Evolutionary conservation across 768 basidiomycete species (phyloP).

Genomic region (Collybia nuda): DNA sequence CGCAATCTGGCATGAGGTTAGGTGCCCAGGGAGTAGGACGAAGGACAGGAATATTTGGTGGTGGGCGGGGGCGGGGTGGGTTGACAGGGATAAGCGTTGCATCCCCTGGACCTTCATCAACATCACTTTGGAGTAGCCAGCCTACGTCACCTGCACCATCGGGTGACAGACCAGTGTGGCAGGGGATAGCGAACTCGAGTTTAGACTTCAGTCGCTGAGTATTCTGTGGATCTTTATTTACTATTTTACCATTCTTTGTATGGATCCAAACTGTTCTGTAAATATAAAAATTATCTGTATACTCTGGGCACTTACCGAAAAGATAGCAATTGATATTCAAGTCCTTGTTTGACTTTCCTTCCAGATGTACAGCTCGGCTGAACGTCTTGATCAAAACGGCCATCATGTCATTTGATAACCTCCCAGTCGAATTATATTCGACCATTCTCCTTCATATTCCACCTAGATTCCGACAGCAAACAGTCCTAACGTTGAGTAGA

Average conservation of each 20-base stretch:
- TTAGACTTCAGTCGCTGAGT: slow-evolving; percentile 38
- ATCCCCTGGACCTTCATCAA: neutral
- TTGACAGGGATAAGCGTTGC: neutral
- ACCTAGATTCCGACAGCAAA: slow-evolving; percentile 42
- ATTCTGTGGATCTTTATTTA: slow-evolving; percentile 7
- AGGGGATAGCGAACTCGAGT: slow-evolving; percentile 31
- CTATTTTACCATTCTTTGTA: neutral
- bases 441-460: slow-evolving; percentile 55
- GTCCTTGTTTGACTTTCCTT: neutral
- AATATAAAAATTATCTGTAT: too few relatives aligned
- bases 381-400: slow-evolving; percentile 1
- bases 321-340: too few relatives aligned
- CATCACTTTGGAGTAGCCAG: slow-evolving; percentile 37
- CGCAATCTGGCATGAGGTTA: slow-evolving; percentile 51
- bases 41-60: slow-evolving; percentile 60
- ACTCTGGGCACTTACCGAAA: too few relatives aligned
- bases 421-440: slow-evolving; percentile 71
- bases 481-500: slow-evolving; percentile 57
- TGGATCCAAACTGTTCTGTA: neutral
- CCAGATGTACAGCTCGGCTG: neutral
- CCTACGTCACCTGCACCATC: slow-evolving; percentile 40
- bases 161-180: slow-evolving; percentile 35
- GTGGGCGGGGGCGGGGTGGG: slow-evolving; percentile 29
- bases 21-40: slow-evolving; percentile 43
- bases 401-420: slow-evolving; percentile 25